phyloP scores from a whole-genome alignment of 371 early-diverging fungal species.

The Cokeromyces recurvatus region DNA sequence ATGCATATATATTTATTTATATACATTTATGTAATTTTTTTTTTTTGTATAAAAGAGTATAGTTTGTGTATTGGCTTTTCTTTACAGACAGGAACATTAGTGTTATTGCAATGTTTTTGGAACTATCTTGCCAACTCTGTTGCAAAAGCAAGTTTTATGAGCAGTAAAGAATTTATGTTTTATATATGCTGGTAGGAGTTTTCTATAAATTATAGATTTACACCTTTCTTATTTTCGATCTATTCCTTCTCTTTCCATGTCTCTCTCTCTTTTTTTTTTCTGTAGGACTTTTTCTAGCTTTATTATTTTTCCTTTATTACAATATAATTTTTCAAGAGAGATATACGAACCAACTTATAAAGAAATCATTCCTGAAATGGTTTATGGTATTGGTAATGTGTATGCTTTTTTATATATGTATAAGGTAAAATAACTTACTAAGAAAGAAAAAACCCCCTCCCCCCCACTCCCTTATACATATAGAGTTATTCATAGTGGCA shows the following conservation, averaged over 20 bases:
- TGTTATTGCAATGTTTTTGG: conserved; percentile 52
- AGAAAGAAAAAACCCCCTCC: too few relatives aligned
- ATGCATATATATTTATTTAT: neutral
- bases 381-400: conserved; percentile 35
- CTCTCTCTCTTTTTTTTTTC: neutral
- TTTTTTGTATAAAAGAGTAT: conserved; percentile 13
- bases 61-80: conserved; percentile 37
- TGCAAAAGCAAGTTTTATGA: conserved; percentile 43
- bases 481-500: conserved; percentile 33
- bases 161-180: conserved; percentile 43
- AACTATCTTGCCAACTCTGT: conserved; percentile 49
- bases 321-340: conserved; percentile 35
- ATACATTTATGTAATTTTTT: neutral
- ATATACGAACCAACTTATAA: conserved; percentile 37
- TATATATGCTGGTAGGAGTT: conserved; percentile 39
- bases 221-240: too few relatives aligned
- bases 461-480: too few relatives aligned
- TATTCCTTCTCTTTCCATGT: too few relatives aligned
- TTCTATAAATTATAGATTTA: neutral
- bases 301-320: conserved; percentile 38
- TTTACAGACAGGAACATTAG: conserved; percentile 44
- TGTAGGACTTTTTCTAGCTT: conserved; percentile 31
- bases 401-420: neutral
- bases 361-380: conserved; percentile 45
- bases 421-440: neutral